Evolutionary conservation across 2,329 filamentous ascomycete species (phyloP).

Genomic region (Colletotrichum sp.): DNA sequence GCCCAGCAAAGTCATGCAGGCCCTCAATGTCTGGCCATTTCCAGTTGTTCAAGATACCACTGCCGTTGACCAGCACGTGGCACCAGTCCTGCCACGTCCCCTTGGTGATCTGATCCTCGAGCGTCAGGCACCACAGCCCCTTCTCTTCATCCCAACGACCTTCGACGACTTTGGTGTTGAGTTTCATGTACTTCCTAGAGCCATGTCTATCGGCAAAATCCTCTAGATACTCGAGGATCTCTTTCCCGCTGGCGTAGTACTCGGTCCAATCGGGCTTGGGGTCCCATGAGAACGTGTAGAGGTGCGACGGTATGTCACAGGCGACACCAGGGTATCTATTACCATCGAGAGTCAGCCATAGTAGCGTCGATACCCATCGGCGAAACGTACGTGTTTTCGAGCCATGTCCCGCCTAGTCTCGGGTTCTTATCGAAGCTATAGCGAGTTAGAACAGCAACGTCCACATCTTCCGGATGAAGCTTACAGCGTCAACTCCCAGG

Average conservation of each 20-base stretch:
- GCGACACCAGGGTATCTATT: slow-evolving; percentile 22
- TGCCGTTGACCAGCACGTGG: slow-evolving; percentile 52
- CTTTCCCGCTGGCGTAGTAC: slow-evolving; percentile 29
- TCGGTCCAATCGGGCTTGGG: slow-evolving; percentile 33
- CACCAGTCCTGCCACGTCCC: slow-evolving; percentile 39
- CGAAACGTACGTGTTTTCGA: slow-evolving; percentile 27
- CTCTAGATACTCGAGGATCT: slow-evolving; percentile 36
- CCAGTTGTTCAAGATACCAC: slow-evolving; percentile 56
- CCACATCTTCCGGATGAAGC: neutral
- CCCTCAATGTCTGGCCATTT: slow-evolving; percentile 57
- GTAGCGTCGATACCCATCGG: neutral
- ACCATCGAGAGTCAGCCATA: neutral
- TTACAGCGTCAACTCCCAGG: slow-evolving; percentile 31
- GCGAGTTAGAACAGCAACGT: neutral
- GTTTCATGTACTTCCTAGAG: slow-evolving; percentile 45
- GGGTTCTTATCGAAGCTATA: slow-evolving; percentile 34
- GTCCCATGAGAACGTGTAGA: slow-evolving; percentile 27
- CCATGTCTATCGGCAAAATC: slow-evolving; percentile 32
- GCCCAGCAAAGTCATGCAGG: slow-evolving; percentile 52
- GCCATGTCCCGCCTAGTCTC: slow-evolving; percentile 30
- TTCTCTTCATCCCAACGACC: slow-evolving; percentile 47
- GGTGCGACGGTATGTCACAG: slow-evolving; percentile 21
- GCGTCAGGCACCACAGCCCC: slow-evolving; percentile 38
- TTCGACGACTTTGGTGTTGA: slow-evolving; percentile 45
- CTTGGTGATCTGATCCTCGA: slow-evolving; percentile 28